Conservation (phyloP, 257 asterid genomes). For the Nicotiana benthamiana region DNA sequence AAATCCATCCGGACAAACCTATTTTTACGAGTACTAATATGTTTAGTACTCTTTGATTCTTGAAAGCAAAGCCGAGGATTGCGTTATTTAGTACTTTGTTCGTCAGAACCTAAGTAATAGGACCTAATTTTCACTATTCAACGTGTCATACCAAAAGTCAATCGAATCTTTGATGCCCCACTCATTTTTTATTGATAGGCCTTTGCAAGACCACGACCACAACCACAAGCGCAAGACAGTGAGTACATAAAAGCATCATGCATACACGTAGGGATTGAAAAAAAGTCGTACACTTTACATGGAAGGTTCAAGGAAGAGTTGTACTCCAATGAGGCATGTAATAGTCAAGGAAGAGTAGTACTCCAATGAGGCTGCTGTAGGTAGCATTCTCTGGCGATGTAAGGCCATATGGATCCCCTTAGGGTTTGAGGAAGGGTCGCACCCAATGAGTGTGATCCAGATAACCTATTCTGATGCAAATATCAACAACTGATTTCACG, state of each 20-base stretch:
- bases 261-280: fast-evolving
- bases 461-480: too few species aligned
- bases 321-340: too few species aligned
- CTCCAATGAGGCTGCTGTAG: too few species aligned
- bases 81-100: background rate
- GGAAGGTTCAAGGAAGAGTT: too few species aligned
- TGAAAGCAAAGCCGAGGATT: conserved; percentile 17
- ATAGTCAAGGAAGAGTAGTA: too few species aligned
- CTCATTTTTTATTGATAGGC: background rate
- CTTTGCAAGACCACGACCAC: background rate
- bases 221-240: too few species aligned
- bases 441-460: too few species aligned
- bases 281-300: too few species aligned
- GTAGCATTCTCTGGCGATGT: too few species aligned
- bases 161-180: background rate
- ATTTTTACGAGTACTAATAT: background rate
- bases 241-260: too few species aligned
- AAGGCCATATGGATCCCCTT: too few species aligned
- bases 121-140: background rate
- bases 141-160: background rate
- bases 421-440: fast-evolving
- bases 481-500: too few species aligned
- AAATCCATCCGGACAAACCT: background rate
- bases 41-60: background rate
- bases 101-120: background rate